Base-by-base conservation (phyloP, 768 basidiomycete species). In the Megacollybia marginata region DNA sequence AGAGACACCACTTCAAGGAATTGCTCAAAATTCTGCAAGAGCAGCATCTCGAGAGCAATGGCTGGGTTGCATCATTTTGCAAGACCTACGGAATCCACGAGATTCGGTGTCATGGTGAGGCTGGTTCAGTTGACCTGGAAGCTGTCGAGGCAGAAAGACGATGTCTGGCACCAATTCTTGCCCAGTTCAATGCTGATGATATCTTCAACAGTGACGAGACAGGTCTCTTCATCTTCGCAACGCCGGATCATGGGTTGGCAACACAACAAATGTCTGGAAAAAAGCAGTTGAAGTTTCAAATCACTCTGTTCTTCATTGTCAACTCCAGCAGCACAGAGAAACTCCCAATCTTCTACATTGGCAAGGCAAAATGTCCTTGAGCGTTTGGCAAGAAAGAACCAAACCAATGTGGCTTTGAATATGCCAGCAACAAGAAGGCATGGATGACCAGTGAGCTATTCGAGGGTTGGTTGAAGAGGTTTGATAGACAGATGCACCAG, bases 351-450 rank as follows among this genome's bases (percentile, higher is more conserved):
- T n/a, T n/a, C n/a, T 42, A 9, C 36, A 73, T 73, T 56, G 67
- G 70, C 11, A 67, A 60, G 47, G 55, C 55, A 13, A 60, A 50
- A 46, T 54, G 52, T 42, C 70, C 64, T 15, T 59, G 57, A 6
- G 62, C 48, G 46, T 71, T 69, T 55, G 59, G 58, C 33, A 62
- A 60, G 40, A 53, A 57, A 38, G 48, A 48, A 19, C 58, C 52
- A 2, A 47, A 35, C 15, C 48, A 59, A 33, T 54, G 33, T n/a
- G 65, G 64, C 2, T 66, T 69, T 50, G 62, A 68, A 58, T 73
- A 72, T 50, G 50, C 57, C 3, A 60, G 64, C 52, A 70, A 71
- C 56, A 62, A n/a, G n/a, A n/a, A n/a, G n/a, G n/a, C n/a, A n/a
- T n/a, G n/a, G n/a, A n/a, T n/a, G n/a, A n/a, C n/a, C 42, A 20